Percentiles rank a stretch among this genome's conserved stretches.
Conservation (phyloP, 805 yeast species). For the Kluyveromyces dobzhanskii region DNA sequence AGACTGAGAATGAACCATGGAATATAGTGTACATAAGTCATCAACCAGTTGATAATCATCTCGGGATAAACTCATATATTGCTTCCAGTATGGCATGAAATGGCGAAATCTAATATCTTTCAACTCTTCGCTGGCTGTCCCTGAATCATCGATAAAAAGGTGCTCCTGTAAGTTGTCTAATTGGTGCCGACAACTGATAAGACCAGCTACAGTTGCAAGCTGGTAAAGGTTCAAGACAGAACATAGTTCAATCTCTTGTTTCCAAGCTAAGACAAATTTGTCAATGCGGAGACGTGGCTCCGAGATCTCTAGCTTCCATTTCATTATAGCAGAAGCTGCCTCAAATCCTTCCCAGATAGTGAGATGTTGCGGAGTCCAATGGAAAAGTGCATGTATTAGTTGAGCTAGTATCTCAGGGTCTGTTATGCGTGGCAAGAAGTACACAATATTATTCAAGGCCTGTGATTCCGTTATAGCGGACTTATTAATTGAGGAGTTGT, state of each 20-base stretch:
- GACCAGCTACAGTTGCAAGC: slow-evolving; percentile 20
- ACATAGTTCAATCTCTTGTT: slow-evolving; percentile 10
- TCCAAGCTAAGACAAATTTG: slow-evolving; percentile 20
- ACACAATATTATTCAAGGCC: slow-evolving; percentile 20
- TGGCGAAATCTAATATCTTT: slow-evolving; percentile 13
- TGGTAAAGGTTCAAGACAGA: slow-evolving; percentile 16
- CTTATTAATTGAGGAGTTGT: neutral
- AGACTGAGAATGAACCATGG: slow-evolving; percentile 5
- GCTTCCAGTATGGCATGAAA: slow-evolving; percentile 20
- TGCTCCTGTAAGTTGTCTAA: slow-evolving; percentile 14
- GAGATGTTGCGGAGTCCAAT: slow-evolving; percentile 7
- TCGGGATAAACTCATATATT: neutral
- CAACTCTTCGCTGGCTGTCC: slow-evolving; percentile 11
- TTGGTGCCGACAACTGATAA: slow-evolving; percentile 12
- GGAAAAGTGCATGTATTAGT: slow-evolving; percentile 12
- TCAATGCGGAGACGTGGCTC: slow-evolving; percentile 20
- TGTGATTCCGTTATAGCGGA: slow-evolving; percentile 1
- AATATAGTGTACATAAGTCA: slow-evolving; percentile 7
- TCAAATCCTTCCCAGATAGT: slow-evolving; percentile 11
- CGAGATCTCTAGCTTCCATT: slow-evolving; percentile 26
- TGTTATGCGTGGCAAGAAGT: slow-evolving; percentile 20
- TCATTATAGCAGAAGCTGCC: slow-evolving; percentile 15
- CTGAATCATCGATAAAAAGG: slow-evolving; percentile 19
- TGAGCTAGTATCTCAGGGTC: slow-evolving; percentile 7
- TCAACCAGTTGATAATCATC: neutral